A percentile compares a stretch with the other conserved stretches of the same genome.
phyloP scores from a whole-genome alignment of 1,284 basidiomycete genomes.

The Fomitiporia mediterranea region DNA sequence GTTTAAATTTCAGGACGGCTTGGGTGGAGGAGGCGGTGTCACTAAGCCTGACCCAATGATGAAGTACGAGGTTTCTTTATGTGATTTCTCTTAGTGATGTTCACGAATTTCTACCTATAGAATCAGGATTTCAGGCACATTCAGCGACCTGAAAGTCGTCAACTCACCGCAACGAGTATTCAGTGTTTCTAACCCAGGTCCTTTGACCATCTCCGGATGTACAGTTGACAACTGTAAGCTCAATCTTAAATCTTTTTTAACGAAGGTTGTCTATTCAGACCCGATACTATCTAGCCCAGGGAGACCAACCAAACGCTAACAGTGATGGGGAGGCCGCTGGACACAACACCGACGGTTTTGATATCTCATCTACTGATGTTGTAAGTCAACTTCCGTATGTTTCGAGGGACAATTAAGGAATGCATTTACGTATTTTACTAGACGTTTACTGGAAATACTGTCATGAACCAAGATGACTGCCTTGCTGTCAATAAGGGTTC shows the following conservation, averaged over 20 bases:
- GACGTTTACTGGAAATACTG: conserved; percentile 15
- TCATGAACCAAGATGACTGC: conserved; percentile 50
- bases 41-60: conserved; percentile 29
- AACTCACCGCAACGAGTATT: conserved; percentile 36
- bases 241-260: no score
- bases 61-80: conserved; percentile 22
- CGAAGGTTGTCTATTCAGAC: neutral
- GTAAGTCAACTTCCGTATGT: conserved; percentile 12
- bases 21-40: conserved; percentile 5
- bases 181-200: conserved; percentile 31
- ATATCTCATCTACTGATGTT: conserved; percentile 39
- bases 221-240: conserved; percentile 19
- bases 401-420: neutral
- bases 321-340: conserved; percentile 39
- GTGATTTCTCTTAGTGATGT: neutral
- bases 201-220: conserved; percentile 30
- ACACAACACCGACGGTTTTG: conserved; percentile 35
- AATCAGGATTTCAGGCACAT: conserved; percentile 51
- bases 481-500: conserved; percentile 54
- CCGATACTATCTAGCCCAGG: conserved; percentile 29
- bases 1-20: neutral
- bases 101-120: conserved; percentile 25
- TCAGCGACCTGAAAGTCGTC: conserved; percentile 35
- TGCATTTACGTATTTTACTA: conserved; percentile 12
- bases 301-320: conserved; percentile 39